Evolutionary conservation across 129 eudicot species (phyloP).

Genomic region (Logfia minima): DNA sequence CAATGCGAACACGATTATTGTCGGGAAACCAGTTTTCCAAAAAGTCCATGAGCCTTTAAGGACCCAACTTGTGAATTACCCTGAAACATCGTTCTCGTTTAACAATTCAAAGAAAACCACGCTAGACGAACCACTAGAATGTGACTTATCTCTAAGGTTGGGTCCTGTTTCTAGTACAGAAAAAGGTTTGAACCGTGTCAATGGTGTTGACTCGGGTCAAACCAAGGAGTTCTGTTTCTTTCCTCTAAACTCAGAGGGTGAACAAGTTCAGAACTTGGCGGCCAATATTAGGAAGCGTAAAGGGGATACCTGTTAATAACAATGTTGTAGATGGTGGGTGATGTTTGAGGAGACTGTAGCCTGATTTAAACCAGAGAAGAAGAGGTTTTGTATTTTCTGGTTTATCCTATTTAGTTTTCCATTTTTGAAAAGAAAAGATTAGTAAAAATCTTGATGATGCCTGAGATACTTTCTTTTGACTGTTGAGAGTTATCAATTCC

Average conservation of each 20-base stretch:
- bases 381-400: conserved; percentile 32
- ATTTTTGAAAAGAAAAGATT: not conserved
- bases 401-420: not conserved
- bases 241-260: conserved; percentile 45
- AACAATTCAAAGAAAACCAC: conserved; percentile 23
- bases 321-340: conserved; percentile 30
- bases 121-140: conserved; percentile 29
- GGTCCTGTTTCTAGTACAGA: conserved; percentile 49
- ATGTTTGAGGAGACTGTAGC: conserved; percentile 38
- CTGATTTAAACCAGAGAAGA: conserved; percentile 45
- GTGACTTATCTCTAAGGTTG: conserved; percentile 78
- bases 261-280: conserved; percentile 38
- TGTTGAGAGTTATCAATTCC: too few species aligned
- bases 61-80: conserved; percentile 24
- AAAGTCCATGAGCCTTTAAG: conserved; percentile 44
- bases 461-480: too few species aligned
- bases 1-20: conserved; percentile 39
- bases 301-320: conserved; percentile 23
- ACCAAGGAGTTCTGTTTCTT: conserved; percentile 64
- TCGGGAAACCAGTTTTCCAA: conserved; percentile 67
- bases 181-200: conserved; percentile 30
- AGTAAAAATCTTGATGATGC: not conserved
- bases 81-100: conserved; percentile 33
- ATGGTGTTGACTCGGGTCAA: conserved; percentile 37
- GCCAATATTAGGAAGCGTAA: conserved; percentile 57